Percentiles rank a stretch among this genome's conserved stretches.
phyloP scores from a whole-genome alignment of 805 yeast genomes.

The Yamadazyma phyllophila region DNA sequence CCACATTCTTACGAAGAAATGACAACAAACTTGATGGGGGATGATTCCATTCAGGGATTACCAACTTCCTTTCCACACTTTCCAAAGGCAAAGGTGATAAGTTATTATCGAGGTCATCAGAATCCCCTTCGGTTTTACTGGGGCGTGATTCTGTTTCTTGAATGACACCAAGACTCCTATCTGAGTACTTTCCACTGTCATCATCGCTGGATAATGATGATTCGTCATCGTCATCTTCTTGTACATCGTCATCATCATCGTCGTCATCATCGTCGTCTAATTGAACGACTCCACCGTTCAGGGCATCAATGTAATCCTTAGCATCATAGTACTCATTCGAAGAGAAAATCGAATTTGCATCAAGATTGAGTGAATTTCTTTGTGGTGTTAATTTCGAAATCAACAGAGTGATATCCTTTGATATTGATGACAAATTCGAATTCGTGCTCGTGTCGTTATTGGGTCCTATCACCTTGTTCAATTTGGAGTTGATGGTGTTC shows the following conservation, averaged over 20 bases:
- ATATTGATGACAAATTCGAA: constrained; percentile 10
- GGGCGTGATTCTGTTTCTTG: constrained; percentile 7
- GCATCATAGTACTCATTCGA: constrained; percentile 56
- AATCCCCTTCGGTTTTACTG: constrained; percentile 9
- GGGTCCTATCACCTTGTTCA: constrained; percentile 4
- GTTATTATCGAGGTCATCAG: constrained; percentile 27
- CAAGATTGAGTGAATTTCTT: constrained; percentile 16
- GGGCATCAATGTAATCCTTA: constrained; percentile 52
- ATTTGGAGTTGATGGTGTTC: constrained; percentile 14
- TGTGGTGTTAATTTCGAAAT: constrained; percentile 16
- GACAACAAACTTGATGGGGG: constrained; percentile 82
- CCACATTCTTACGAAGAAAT: constrained; percentile 83
- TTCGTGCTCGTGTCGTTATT: constrained; percentile 5
- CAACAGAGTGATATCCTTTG: constrained; percentile 20
- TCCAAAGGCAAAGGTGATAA: constrained; percentile 68
- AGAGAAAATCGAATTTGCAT: constrained; percentile 29
- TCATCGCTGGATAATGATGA: constrained; percentile 15
- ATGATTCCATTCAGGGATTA: constrained; percentile 54
- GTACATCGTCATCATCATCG: constrained; percentile 16
- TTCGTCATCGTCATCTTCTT: constrained; percentile 21
- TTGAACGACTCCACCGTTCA: constrained; percentile 54
- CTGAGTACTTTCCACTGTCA: constrained; percentile 12
- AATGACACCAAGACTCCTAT: constrained; percentile 6
- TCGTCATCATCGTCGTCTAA: constrained; percentile 21
- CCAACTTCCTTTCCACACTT: constrained; percentile 52